Evolutionary conservation across 1,139 yeast genomes (phyloP), one percentile per base, ranked within the genome.

Genomic region (Suhomyces bolitotheri): DNA sequence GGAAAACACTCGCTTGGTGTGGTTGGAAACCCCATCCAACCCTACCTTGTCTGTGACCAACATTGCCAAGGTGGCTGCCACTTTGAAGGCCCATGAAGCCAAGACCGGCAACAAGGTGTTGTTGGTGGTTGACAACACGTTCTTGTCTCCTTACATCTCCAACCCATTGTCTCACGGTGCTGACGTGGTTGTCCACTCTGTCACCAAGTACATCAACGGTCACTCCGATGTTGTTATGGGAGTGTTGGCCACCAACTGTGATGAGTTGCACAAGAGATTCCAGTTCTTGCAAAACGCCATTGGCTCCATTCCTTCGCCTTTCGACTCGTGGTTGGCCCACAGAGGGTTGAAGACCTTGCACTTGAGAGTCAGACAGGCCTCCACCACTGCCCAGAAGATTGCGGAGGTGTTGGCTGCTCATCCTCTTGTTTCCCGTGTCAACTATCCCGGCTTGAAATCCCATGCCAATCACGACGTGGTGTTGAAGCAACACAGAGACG

Each of bases 151-250:
- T 50, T 92, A 92, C 63, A 68, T 87, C 55, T 86, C 90, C 44
- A 86, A 87, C 70, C 96, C 96, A 47, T 74, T 87, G 58, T 66
- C 63, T 45, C 80, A 73, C 50, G 96, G 96, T 45, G 96, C 95
- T 37, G 95, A 86, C 58, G 75, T 86, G 41, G 95, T 86, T 38
- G 82, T 84, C 29, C 96, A 87, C 67, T 84, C 95, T 16, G 95
- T 87, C 46, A 87, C 96, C 56, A 87, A 87, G 68, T 87, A 85
- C 73, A 82, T 87, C 61, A 87, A 87, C 59, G 96, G 96, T 47
- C 96, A 87, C 67, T 84, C 95, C 31, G 96, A 87, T 58, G 95
- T 87, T 23, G 95, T 87, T 40, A 77, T 86, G 74, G 96, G 96
- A 53, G 82, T 83, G 34, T 75, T 85, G 46, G 89, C 87, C 40